Evolutionary conservation across 2,329 filamentous ascomycete genomes (phyloP).

Genomic region (Trichoderma arundinaceum): DNA sequence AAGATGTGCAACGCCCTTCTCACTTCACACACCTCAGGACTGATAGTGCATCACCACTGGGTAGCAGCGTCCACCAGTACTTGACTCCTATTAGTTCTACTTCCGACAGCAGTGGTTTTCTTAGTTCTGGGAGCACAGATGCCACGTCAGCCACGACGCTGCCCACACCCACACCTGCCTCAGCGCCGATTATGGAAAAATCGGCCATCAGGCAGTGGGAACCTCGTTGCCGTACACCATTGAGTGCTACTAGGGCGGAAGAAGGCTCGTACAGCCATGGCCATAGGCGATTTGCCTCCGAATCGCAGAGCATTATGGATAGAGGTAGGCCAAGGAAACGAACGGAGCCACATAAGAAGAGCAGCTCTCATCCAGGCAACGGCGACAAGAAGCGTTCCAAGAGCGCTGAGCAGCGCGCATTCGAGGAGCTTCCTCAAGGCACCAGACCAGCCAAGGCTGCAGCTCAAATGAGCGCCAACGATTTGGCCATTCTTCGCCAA

Average conservation of each 20-base stretch:
- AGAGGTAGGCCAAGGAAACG: slow-evolving; percentile 65
- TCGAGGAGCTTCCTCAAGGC: slow-evolving; percentile 66
- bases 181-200: slow-evolving; percentile 54
- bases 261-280: slow-evolving; percentile 36
- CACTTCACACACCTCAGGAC: slow-evolving; percentile 51
- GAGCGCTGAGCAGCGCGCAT: slow-evolving; percentile 61
- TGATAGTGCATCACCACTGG: slow-evolving; percentile 50
- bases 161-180: slow-evolving; percentile 57
- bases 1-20: slow-evolving; percentile 8
- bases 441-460: slow-evolving; percentile 59
- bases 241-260: slow-evolving; percentile 18
- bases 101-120: slow-evolving; percentile 47
- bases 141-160: slow-evolving; percentile 49
- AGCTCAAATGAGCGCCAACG: slow-evolving; percentile 53
- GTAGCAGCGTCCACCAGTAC: slow-evolving; percentile 52
- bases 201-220: slow-evolving; percentile 55
- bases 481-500: slow-evolving; percentile 59
- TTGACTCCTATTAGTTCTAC: slow-evolving; percentile 46
- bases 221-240: slow-evolving; percentile 32
- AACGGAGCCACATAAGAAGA: slow-evolving; percentile 49
- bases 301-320: slow-evolving; percentile 65
- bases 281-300: slow-evolving; percentile 62
- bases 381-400: slow-evolving; percentile 52
- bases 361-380: slow-evolving; percentile 46
- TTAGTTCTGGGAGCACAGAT: slow-evolving; percentile 51